These are phyloP conservation scores for Ruellia speciosa DNA, from an alignment of 305 asterid species.

Conservation along the genomic window DNA sequence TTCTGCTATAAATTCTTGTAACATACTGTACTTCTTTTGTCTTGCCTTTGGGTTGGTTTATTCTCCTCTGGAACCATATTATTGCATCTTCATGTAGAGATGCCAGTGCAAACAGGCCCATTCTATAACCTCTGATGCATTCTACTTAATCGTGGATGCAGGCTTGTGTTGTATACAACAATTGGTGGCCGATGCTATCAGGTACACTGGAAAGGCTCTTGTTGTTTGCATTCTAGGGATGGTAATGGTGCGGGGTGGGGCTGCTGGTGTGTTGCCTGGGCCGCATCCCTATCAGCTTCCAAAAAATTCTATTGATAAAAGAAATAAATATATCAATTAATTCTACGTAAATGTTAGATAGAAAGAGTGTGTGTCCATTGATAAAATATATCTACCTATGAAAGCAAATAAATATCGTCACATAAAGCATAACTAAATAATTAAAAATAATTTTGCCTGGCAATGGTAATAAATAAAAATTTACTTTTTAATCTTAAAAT, in stretches of 20 bases:
- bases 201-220: slow-evolving; percentile 34
- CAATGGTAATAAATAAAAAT: no score
- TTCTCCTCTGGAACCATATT: neutral
- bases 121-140: slow-evolving; percentile 14
- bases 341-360: no score
- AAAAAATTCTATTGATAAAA: no score
- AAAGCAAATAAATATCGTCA: no score
- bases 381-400: no score
- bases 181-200: slow-evolving; percentile 98
- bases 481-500: no score
- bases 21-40: neutral
- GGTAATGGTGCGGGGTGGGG: neutral
- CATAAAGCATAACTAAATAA: no score
- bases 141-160: slow-evolving; percentile 28
- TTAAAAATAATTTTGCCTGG: no score
- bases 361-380: no score
- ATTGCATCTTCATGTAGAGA: slow-evolving; percentile 6
- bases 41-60: neutral
- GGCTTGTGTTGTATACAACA: slow-evolving; percentile 91
- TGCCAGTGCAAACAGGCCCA: slow-evolving; percentile 10
- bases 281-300: no score
- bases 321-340: no score
- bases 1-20: no score
- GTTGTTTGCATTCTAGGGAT: neutral
- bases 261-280: neutral